Conservation (phyloP, 2,329 filamentous ascomycete genomes). For the Rugonectria rugulosa region DNA sequence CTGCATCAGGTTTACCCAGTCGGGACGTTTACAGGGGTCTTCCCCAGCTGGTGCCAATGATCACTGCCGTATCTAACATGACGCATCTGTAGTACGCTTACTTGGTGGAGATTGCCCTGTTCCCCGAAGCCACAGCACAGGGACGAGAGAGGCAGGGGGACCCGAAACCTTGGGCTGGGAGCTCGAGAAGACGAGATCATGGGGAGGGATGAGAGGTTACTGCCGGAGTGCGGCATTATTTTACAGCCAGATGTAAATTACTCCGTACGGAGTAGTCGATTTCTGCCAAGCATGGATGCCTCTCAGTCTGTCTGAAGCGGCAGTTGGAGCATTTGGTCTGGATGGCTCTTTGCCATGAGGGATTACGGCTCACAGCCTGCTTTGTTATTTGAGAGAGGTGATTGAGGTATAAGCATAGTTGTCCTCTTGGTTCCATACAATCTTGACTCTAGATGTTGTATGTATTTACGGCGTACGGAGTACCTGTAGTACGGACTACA, state of each 20-base stretch:
- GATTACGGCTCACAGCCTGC: no score
- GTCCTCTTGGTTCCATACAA: no score
- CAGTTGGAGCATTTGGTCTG: no score
- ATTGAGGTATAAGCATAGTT: no score
- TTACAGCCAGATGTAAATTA: background rate
- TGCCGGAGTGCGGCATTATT: conserved; percentile 8
- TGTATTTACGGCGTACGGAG: no score
- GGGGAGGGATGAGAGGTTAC: background rate
- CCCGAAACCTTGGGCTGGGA: background rate
- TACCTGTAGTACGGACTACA: no score
- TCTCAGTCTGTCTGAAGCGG: no score
- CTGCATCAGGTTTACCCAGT: conserved; percentile 4
- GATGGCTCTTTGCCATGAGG: no score
- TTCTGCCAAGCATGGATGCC: background rate
- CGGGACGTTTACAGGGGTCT: background rate
- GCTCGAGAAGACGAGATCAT: background rate
- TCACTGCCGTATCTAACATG: background rate
- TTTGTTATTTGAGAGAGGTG: no score
- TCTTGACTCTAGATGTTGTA: no score
- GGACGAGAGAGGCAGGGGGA: background rate
- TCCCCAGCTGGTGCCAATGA: background rate
- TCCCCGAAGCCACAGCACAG: background rate
- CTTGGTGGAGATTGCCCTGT: background rate
- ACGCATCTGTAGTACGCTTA: background rate
- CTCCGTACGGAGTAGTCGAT: background rate